Evolutionary conservation across 495 filamentous ascomycete species (phyloP), one percentile per base, ranked within the genome.

Genomic region (Podospora anserina): DNA sequence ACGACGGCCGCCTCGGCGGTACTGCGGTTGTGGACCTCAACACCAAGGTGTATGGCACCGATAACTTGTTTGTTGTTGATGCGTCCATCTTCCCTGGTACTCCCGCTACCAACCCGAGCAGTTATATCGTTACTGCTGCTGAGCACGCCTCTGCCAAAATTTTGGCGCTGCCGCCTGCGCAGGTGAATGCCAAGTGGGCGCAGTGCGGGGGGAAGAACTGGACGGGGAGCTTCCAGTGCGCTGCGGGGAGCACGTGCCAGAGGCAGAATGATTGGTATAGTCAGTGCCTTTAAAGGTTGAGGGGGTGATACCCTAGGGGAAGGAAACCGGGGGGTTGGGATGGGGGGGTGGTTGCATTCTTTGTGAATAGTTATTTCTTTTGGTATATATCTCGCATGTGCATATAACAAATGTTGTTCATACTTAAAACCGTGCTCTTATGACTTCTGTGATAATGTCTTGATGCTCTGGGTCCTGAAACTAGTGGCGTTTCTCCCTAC

Each of bases 11-110:
- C 27, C 34, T 76, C 27, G 79, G 81, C 68, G 89, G 89, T 61
- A 85, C 86, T n/a, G 73, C 82, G n/a, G 90, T 92, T 30, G 89
- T 92, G n/a, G 89, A 92, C 69, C 78, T 82, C 54, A 84, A 91
- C 81, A 84, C 88, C 64, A 85, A 87, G 76, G 89, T 91, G 62
- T 92, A 89, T 64, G 90, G 90, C 65, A 90, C 85, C 9, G 85
- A 89, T 71, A 91, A 91, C 79, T 78, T 92, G 66, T 87, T 87
- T 69, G 85, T 89, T 15, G 81, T 89, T 30, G 87, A 89, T 72
- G 87, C 82, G 19, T 85, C 82, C 27, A 86, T 89, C 72, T 89
- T 89, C 82, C 87, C 87, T 0, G 87, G 86, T 55, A 83, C 84
- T 66, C 80, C 85, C 27, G 83, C 85, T 9, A 87, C 83, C 66